Base-by-base conservation (phyloP, 192 early-diverging fungal species). In the Phlyctochytrium bullatum region DNA sequence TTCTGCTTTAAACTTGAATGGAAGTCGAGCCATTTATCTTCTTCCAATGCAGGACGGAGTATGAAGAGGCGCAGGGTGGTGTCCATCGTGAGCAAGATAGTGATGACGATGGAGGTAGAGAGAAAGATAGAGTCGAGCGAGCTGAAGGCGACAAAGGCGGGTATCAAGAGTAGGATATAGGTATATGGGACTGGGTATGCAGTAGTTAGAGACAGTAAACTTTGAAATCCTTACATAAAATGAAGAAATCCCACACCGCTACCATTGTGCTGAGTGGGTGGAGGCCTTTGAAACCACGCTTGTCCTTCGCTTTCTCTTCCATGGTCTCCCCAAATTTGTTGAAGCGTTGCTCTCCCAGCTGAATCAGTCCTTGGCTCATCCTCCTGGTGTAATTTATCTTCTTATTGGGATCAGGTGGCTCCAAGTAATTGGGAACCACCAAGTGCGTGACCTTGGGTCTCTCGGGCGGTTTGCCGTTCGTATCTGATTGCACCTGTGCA, bases 41-140 rank as follows among this genome's bases (percentile, higher is more conserved):
- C 10, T 14, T 6, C 53, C 16, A 59, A 33, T 24, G 58, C 54
- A 3, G 64, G 2, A 10, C 29, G 66, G 17, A 63, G 16, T 23
- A 54, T 68, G 51, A 35, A 20, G 14, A 73, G 31, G 35, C 59
- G 58, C 52, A 73, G 32, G 1, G 56, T 23, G 16, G 62, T 65
- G 35, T 73, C 72, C 25, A 69, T 14, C 23, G 28, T 1, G 53
- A 57, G 63, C 20, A 71, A 24, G 14, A 34, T 12, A 0, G 70
- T 67, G 3, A 34, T 58, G 3, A 23, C 25, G 25, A 20, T 27
- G 10, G 40, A 47, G 40, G 40, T 47, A 6, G 40, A 6, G 6
- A 47, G 40, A 47, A 47, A 47, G 6, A 47, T 47, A 20, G 20
- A 47, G 20, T 47, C 40, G 6, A 47, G 20, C 10, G 40, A 47